A percentile compares a stretch with the other conserved stretches of the same genome.
These are phyloP conservation scores for Xylariaceae sp. DNA, from an alignment of 2,329 filamentous ascomycete genomes.

Conservation along the genomic window DNA sequence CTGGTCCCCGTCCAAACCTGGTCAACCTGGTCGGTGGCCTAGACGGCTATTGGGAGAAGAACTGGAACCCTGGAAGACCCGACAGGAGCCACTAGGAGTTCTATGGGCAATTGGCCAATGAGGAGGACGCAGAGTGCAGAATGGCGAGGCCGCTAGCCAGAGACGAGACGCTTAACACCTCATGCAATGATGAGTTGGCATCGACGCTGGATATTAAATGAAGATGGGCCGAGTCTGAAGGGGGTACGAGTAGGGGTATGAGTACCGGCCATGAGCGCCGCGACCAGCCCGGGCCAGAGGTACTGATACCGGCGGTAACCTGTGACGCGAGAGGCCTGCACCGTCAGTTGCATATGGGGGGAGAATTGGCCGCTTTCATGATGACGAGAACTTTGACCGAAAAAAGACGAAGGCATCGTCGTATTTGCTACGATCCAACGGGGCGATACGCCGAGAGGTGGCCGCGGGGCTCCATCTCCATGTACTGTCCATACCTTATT, in stretches of 20 bases:
- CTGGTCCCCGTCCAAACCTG: constrained; percentile 34
- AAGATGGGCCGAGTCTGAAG: constrained; percentile 51
- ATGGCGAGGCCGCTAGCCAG: constrained; percentile 51
- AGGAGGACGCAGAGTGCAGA: constrained; percentile 32
- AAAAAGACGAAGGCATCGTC: constrained; percentile 34
- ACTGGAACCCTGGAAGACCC: constrained; percentile 38
- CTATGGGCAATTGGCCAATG: constrained; percentile 40
- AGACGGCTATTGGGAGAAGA: constrained; percentile 37
- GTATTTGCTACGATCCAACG: constrained; percentile 33
- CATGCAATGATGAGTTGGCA: constrained; percentile 84
- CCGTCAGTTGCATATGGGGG: constrained; percentile 42
- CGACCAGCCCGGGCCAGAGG: constrained; percentile 31
- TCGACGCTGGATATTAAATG: constrained; percentile 65
- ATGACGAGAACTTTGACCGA: constrained; percentile 38
- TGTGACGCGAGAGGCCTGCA: constrained; percentile 34
- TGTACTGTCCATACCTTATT: too few relatives aligned
- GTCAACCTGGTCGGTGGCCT: constrained; percentile 40
- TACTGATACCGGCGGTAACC: constrained; percentile 40
- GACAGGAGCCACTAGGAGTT: constrained; percentile 44
- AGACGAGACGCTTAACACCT: constrained; percentile 54
- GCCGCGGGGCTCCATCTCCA: constrained; percentile 19
- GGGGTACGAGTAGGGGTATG: constrained; percentile 43
- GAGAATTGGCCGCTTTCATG: constrained; percentile 37
- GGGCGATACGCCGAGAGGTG: constrained; percentile 29
- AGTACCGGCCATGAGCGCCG: constrained; percentile 36